Percentiles rank a stretch among this genome's conserved stretches.
These are phyloP conservation scores for Sordariomycetes sp. DNA, from an alignment of 2,329 filamentous ascomycete genomes.

Conservation along the genomic window DNA sequence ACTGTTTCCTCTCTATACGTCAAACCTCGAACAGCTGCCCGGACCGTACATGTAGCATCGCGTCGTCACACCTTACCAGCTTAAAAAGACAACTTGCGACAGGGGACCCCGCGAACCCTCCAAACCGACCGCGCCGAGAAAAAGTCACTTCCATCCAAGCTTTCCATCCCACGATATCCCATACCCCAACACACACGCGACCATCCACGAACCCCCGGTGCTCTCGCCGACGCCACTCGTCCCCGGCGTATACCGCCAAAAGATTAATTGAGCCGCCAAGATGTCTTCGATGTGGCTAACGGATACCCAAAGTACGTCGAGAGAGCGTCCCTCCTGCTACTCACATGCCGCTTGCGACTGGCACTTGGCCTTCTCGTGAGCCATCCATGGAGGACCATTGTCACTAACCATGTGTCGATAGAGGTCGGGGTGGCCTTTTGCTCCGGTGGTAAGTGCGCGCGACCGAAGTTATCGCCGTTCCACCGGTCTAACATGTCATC, in stretches of 20 bases:
- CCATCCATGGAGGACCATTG: neutral
- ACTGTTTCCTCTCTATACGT: neutral
- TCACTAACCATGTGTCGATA: slow-evolving; percentile 25
- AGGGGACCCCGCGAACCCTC: neutral
- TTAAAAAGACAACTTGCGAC: neutral
- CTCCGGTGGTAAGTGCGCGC: slow-evolving; percentile 69
- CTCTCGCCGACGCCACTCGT: neutral
- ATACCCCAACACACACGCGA: neutral
- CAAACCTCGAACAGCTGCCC: neutral
- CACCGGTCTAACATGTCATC: neutral
- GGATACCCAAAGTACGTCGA: slow-evolving; percentile 80
- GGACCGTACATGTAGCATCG: too few species aligned
- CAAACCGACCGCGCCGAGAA: neutral
- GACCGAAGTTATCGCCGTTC: neutral
- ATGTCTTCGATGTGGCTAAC: slow-evolving; percentile 95
- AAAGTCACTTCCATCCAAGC: neutral
- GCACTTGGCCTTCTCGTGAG: neutral
- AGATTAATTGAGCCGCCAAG: slow-evolving; percentile 15
- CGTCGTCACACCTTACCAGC: neutral
- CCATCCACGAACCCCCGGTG: neutral
- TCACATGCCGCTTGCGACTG: neutral
- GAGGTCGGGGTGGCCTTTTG: slow-evolving; percentile 97
- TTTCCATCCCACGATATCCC: neutral
- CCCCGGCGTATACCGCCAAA: neutral
- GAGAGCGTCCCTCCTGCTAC: neutral